phyloP scores from a whole-genome alignment of 805 yeast genomes.

The Spathaspora arborariae region DNA sequence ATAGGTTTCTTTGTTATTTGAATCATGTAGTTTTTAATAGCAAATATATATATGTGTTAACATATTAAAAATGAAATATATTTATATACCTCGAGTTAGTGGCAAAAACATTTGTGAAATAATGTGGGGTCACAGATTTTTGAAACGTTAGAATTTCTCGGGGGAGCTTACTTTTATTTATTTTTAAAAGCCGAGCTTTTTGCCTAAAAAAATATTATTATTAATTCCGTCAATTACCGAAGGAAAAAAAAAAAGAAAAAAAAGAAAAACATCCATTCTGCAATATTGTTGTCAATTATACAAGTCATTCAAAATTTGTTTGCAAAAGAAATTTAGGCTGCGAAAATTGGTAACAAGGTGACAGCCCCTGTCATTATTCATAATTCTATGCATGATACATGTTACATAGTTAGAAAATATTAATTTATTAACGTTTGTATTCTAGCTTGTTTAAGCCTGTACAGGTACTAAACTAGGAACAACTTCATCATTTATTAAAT shows the following conservation, averaged over 20 bases:
- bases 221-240: background rate
- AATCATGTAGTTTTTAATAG: background rate
- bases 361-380: background rate
- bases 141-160: background rate
- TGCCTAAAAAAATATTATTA: background rate
- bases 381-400: background rate
- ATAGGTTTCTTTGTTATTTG: constrained; percentile 10
- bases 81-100: no score
- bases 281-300: background rate
- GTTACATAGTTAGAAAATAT: no score
- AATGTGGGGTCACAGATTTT: background rate
- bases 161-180: background rate
- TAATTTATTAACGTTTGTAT: no score
- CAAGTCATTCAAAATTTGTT: background rate
- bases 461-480: background rate
- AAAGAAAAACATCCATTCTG: background rate
- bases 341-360: background rate
- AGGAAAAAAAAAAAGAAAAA: no score
- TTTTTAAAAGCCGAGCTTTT: background rate
- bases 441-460: background rate
- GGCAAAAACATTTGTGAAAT: background rate
- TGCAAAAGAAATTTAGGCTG: background rate
- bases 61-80: background rate
- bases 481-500: background rate
- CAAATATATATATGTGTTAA: background rate